phyloP scores from a whole-genome alignment of 1,284 basidiomycete genomes.

The Porodaedalea pini region DNA sequence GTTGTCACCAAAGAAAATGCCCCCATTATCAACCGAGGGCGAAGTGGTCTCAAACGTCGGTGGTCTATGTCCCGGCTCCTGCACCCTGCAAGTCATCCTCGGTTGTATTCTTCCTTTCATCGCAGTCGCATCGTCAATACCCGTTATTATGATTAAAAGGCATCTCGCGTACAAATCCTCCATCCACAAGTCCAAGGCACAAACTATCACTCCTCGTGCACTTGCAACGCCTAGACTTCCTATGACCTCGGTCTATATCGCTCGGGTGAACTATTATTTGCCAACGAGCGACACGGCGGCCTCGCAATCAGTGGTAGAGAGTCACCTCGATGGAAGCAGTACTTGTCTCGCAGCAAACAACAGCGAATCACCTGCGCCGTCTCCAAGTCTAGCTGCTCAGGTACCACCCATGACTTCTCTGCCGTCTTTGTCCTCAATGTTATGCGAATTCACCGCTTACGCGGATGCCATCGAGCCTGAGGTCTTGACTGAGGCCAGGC shows the following conservation, averaged over 20 bases:
- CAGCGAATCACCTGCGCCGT: not conserved
- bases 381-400: not conserved
- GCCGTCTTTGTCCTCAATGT: constrained; percentile 7
- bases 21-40: not conserved
- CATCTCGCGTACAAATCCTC: constrained; percentile 1
- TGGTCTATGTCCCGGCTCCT: not conserved
- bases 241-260: constrained; percentile 13
- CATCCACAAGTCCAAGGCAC: no score
- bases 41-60: not conserved
- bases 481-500: constrained; percentile 2
- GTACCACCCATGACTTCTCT: not conserved
- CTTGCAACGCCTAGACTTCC: constrained; percentile 8
- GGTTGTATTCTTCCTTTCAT: constrained; percentile 14
- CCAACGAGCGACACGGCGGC: constrained; percentile 5
- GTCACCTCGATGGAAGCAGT: not conserved
- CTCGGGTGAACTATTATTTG: constrained; percentile 18
- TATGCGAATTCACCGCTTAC: constrained; percentile 17
- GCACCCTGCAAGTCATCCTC: constrained; percentile 3
- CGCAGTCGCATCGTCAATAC: constrained; percentile 10
- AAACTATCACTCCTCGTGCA: not conserved
- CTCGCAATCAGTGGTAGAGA: not conserved
- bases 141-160: constrained; percentile 13
- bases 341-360: no score
- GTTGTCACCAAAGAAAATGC: no score
- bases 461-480: constrained; percentile 18